phyloP scores from a whole-genome alignment of 2,329 filamentous ascomycete genomes.

The Dactylella cylindrospora region DNA sequence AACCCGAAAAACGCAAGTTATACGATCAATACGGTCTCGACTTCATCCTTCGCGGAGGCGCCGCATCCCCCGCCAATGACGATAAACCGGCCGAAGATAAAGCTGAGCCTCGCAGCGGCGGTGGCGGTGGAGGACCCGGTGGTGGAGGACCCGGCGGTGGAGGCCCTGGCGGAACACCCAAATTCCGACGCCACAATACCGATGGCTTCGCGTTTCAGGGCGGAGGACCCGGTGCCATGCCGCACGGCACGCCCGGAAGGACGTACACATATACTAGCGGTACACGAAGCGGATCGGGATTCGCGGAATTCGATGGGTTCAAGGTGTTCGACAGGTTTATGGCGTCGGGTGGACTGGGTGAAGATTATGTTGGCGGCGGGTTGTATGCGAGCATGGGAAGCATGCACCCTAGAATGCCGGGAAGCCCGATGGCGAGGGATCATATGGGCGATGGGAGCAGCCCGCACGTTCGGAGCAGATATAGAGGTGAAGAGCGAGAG shows the following conservation, averaged over 20 bases:
- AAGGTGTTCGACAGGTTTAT: conserved; percentile 39
- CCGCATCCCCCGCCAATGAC: conserved; percentile 64
- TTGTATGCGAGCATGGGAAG: conserved; percentile 24
- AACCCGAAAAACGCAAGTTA: conserved; percentile 91
- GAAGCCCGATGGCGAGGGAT: conserved; percentile 32
- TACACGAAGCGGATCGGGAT: conserved; percentile 5
- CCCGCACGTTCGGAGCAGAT: conserved; percentile 26
- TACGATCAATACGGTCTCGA: conserved; percentile 96
- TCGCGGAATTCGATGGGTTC: conserved; percentile 29
- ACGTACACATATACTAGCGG: conserved; percentile 26
- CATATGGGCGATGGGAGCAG: conserved; percentile 33
- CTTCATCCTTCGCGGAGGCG: conserved; percentile 80
- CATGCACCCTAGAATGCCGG: conserved; percentile 40
- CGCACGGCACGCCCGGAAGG: conserved; percentile 13
- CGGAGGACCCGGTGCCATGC: conserved; percentile 6
- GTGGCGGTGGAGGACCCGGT: conserved; percentile 54
- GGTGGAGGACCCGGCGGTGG: conserved; percentile 56
- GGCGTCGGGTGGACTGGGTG: conserved; percentile 5
- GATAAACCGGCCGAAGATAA: conserved; percentile 55
- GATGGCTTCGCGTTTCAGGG: conserved; percentile 25
- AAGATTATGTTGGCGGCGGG: conserved; percentile 15
- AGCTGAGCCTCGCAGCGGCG: conserved; percentile 51
- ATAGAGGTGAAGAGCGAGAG: conserved; percentile 37
- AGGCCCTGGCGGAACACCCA: conserved; percentile 51
- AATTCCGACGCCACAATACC: conserved; percentile 41